Conservation (phyloP, 345 rosid species). For the Turritis glabra region DNA sequence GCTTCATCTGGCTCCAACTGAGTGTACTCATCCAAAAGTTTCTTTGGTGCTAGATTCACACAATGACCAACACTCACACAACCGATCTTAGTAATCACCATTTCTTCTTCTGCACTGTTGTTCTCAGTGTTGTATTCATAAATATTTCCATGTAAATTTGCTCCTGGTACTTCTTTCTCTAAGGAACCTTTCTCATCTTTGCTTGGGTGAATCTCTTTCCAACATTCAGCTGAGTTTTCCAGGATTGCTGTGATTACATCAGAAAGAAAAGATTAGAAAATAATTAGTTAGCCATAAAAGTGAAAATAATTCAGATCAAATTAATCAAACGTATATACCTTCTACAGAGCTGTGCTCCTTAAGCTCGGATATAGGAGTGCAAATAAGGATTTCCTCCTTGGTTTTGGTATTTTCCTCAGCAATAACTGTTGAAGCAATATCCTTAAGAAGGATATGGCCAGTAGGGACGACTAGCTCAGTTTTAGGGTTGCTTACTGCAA, state of each 20-base stretch:
- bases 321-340: neutral
- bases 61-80: neutral
- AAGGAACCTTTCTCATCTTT: neutral
- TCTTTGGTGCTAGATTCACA: neutral
- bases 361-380: neutral
- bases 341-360: neutral
- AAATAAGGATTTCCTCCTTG: neutral
- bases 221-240: conserved; percentile 16
- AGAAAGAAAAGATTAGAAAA: neutral
- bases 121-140: conserved; percentile 6
- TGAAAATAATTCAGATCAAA: neutral
- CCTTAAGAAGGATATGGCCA: neutral
- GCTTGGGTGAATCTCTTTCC: neutral
- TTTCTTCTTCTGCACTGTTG: neutral
- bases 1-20: neutral
- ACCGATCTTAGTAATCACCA: neutral
- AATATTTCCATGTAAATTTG: neutral
- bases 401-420: conserved; percentile 2
- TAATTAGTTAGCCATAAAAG: neutral
- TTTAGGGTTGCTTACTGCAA: neutral
- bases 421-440: neutral
- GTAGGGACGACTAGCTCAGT: neutral
- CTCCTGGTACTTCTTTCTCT: conserved; percentile 3
- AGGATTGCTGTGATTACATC: neutral
- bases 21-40: neutral